Evolutionary conservation across 192 early-diverging fungal genomes (phyloP).

Genomic region (Funneliformis mosseae): DNA sequence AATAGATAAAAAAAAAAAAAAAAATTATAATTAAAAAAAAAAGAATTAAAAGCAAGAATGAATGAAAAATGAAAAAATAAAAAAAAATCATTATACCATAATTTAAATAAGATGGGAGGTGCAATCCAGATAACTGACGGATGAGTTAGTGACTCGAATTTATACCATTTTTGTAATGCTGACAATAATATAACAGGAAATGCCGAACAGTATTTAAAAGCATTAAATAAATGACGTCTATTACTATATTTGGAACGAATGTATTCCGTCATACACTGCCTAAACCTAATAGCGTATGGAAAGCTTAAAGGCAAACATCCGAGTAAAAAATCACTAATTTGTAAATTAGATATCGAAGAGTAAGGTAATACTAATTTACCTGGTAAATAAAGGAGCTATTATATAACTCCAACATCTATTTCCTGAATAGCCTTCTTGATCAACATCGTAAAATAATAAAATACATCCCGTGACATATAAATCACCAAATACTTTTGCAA

Average conservation of each 20-base stretch:
- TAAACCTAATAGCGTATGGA: conserved; percentile 76
- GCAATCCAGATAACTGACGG: conserved; percentile 34
- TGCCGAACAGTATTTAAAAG: conserved; percentile 87
- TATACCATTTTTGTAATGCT: conserved; percentile 49
- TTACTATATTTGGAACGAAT: conserved; percentile 51
- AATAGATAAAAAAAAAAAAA: no score
- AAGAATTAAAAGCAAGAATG: neutral
- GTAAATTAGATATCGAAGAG: neutral
- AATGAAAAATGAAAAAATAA: conserved; percentile 26
- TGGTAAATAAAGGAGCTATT: conserved; percentile 64
- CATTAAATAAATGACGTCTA: conserved; percentile 85
- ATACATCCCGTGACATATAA: conserved; percentile 68
- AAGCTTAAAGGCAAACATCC: conserved; percentile 63
- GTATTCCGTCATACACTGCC: conserved; percentile 80
- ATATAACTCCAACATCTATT: conserved; percentile 55
- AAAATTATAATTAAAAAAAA: neutral
- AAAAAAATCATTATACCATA: conserved; percentile 43
- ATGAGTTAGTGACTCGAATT: conserved; percentile 34
- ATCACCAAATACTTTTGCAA: conserved; percentile 88
- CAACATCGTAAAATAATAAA: conserved; percentile 48
- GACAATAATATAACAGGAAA: conserved; percentile 73
- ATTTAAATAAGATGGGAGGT: conserved; percentile 35
- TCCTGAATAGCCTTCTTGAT: conserved; percentile 33
- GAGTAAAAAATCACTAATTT: neutral
- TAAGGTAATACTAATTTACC: conserved; percentile 45